Evolutionary conservation across 208 protist genomes (phyloP), one percentile per base, ranked within the genome.

Genomic region (Blastocrithidia nonstop): DNA sequence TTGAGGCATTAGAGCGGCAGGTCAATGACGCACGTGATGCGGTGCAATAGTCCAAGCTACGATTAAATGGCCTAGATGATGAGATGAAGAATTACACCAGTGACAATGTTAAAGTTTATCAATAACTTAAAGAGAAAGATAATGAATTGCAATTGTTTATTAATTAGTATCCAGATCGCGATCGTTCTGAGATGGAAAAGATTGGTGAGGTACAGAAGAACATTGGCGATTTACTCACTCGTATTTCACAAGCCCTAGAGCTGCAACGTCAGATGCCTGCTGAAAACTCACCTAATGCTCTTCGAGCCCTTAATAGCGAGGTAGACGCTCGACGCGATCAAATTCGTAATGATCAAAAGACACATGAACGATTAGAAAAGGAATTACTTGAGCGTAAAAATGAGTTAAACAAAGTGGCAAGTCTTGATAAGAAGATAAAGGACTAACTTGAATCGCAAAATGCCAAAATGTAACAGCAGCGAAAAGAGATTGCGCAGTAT

Each of bases 401-500:
- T 37, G 83, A 94, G 55, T 67, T 94, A 24, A 75, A 92, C 32
- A 94, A 92, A 56, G 75, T 94, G 17, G 66, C 66, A 6, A 71
- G 74, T 46, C 66, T 94, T 0, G 87, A 91, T 52, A 68, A 54
- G 19, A 94, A 94, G 55, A 92, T 94, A 46, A 84, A 81, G 40
- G 69, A 70, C 29, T 82, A 94, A 62, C 55, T 92, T 4, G 67
- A 86, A 48, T 64, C 71, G 17, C 71, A 88, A 39, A 55, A 47
- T n/a, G 61, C 55, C 3, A 75, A 74, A 40, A 91, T 93, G 73
- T 57, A 61, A 33, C 70, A 91, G 50, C 78, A 91, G 56, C 62
- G 64, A 47, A 47, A 62, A 23, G 82, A 82, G 46, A 88, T 93
- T 60, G 61, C 72, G 37, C 66, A 51, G 24, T 94, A 81, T 61